Base-by-base conservation (phyloP, 2,329 filamentous ascomycete species). In the Cryphonectria nitschkei region DNA sequence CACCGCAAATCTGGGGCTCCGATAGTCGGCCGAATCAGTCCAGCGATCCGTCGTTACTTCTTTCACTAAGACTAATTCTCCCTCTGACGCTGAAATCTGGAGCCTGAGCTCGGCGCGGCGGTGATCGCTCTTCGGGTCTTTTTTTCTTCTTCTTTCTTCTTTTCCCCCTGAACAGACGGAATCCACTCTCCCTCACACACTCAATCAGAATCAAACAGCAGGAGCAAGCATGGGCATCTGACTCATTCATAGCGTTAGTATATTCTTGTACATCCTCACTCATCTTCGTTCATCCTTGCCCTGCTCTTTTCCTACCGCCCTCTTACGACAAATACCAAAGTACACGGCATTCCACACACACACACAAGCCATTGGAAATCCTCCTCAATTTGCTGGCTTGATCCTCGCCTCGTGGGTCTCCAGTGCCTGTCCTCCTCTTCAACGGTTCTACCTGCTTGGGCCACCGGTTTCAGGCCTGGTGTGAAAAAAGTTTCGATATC, bases 11-110 rank as follows among this genome's bases (percentile, higher is more conserved):
- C 32, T 60, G 58, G 60, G 52, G 52, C 62, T 69, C 68, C 68
- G 68, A 69, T 69, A 34, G 65, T 67, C 52, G 50, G 65, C 65
- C 37, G 52, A 58, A 39, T 39, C 37, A 39, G 37, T 39, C 2
- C 9, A 39, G 37, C 37, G 9, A 39, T 39, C 9, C 37, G 37
- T 13, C 37, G 9, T 60, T 60, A 9, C 8, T 22, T 41, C 14
- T 39, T 39, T 67, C 29, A 46, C 22, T 19, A 11, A n/a, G 39
- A 13, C 8, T 13, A 39, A 34, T 41, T 34, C 34, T 39, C 46
- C 3, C 29, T 8, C 9, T 29, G 52, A 26, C 26, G 9, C 52
- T 54, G 26, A 26, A 32, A 4, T 26, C 52, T 56, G 26, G 52
- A 32, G 13, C 52, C 52, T 56, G 26, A 32, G 26, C 26, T 56